Evolutionary conservation across 768 basidiomycete species (phyloP), one percentile per base, ranked within the genome.

Genomic region (Lentinula guzmanii): DNA sequence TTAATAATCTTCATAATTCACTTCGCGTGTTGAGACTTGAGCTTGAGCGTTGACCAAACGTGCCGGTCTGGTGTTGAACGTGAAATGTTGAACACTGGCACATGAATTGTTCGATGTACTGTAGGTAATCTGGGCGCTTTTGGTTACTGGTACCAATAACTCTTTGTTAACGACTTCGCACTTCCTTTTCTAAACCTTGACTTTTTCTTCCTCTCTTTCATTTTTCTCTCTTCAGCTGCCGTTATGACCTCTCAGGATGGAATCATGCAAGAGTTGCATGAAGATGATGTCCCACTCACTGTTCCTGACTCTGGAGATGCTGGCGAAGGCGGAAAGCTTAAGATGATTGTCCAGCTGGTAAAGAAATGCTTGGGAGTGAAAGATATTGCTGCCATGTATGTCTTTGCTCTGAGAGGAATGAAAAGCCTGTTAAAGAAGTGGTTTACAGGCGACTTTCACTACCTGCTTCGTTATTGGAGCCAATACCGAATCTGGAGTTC

Each of bases 401-500:
- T 83, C 52, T 33, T 60, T 11, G 1, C 51, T 28, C 45, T 46
- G 31, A 61, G 55, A 31, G 35, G 65, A 43, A 62, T 50, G 33
- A 28, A 33, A 35, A 15, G 13, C 58, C 35, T 37, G 34, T 45
- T 59, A 24, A 48, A 59, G 4, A 3, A 28, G 35, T 51, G 51
- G 58, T 28, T 59, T 51, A 33, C 61, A 97, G 95, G 85, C 91
- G 95, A 52, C 77, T 98, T 33, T 97, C 95, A 0, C 77, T 98
- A 43, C 95, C 95, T 2, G 95, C 95, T 13, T 95, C 93, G 50
- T 74, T 98, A 52, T 82, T 98, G 46, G 95, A 97, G 71, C 95
- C 95, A 3, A 82, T 95, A 66, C 95, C 95, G 4, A 98, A 98
- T 75, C 82, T 98, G 55, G 95, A 98, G 75, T 98, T 95, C 76